These are phyloP conservation scores for Gossypium rotundifolium DNA, from an alignment of 345 rosid genomes.

Conservation along the genomic window DNA sequence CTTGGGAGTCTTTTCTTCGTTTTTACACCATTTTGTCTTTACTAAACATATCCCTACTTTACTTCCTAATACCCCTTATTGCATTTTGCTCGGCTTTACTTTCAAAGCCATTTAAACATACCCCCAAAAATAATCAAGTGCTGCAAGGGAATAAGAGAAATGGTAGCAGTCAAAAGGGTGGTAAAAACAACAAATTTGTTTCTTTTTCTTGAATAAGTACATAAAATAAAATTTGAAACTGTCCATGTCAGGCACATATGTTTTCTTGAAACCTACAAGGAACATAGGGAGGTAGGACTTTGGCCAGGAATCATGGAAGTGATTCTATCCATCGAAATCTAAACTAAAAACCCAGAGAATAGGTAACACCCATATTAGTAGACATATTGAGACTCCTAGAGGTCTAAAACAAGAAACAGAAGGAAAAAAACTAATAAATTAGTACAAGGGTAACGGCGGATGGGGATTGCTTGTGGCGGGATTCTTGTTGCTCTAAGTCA, in stretches of 20 bases:
- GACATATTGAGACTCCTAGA: background rate
- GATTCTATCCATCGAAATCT: background rate
- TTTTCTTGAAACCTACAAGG: too few species aligned
- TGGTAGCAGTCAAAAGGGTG: too few species aligned
- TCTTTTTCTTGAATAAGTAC: too few species aligned
- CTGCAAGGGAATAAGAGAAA: too few species aligned
- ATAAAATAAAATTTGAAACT: too few species aligned
- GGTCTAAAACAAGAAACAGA: background rate
- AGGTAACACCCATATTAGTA: background rate
- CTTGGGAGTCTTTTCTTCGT: constrained; percentile 9
- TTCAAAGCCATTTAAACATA: too few species aligned
- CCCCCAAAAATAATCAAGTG: too few species aligned
- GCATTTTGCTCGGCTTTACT: too few species aligned
- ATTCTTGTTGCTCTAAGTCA: background rate
- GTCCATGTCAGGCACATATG: too few species aligned
- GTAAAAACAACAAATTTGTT: too few species aligned
- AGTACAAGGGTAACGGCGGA: background rate
- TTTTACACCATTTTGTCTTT: background rate
- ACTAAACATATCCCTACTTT: constrained; percentile 13
- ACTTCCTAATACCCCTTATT: background rate
- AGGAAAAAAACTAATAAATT: too few species aligned
- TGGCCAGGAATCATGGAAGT: constrained; percentile 6
- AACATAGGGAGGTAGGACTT: background rate
- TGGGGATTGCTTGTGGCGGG: background rate
- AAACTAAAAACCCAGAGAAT: background rate